phyloP scores from a whole-genome alignment of 352 stramenopile genomes.

The Phytophthora vignae region DNA sequence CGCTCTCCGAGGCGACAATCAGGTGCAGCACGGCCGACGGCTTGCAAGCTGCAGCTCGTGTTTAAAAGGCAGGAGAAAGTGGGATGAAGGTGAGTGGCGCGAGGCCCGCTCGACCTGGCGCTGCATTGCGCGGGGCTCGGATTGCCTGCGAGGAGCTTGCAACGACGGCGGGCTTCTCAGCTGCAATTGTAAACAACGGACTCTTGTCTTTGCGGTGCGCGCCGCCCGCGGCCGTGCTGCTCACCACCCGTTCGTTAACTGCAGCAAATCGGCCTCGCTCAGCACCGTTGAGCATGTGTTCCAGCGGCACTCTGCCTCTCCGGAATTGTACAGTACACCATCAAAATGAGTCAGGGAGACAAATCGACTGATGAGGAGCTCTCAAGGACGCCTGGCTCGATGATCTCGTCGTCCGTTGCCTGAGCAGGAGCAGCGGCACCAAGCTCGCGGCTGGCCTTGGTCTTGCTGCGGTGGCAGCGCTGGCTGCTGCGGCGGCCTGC shows the following conservation, averaged over 20 bases:
- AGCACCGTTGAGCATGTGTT: neutral
- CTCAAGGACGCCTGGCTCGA: neutral
- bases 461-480: no score
- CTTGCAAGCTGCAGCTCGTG: neutral
- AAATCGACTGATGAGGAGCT: constrained; percentile 19
- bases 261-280: constrained; percentile 19
- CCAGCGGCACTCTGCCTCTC: constrained; percentile 9
- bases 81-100: constrained; percentile 43
- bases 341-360: constrained; percentile 31
- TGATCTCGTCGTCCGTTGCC: constrained; percentile 1
- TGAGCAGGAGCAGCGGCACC: neutral
- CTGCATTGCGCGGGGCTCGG: constrained; percentile 14
- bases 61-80: constrained; percentile 19
- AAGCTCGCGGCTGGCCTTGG: neutral
- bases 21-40: neutral
- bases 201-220: constrained; percentile 22
- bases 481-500: neutral
- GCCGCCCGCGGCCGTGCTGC: neutral
- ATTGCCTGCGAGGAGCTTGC: constrained; percentile 13
- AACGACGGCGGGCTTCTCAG: neutral
- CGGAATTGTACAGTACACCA: neutral
- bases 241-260: constrained; percentile 22
- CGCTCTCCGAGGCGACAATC: constrained; percentile 3
- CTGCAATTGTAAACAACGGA: constrained; percentile 27
- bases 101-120: constrained; percentile 22